phyloP scores from a whole-genome alignment of 768 basidiomycete species.

The Mycena kentingensis region DNA sequence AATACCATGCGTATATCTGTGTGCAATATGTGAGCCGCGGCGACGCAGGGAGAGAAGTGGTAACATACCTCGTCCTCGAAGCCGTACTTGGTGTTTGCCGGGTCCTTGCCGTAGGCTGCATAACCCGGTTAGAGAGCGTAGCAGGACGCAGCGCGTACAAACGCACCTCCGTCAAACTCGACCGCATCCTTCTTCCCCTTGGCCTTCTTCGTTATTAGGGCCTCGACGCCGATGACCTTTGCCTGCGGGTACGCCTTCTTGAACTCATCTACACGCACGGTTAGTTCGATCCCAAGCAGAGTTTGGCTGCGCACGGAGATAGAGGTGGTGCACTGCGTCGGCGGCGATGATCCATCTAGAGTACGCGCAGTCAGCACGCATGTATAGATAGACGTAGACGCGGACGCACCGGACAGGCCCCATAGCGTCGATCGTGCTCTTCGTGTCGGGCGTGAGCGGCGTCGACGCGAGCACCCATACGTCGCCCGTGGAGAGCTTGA shows the following conservation, averaged over 20 bases:
- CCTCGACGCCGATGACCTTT: slow-evolving; percentile 70
- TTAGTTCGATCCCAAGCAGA: slow-evolving; percentile 4
- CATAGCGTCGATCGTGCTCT: slow-evolving; percentile 57
- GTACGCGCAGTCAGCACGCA: not conserved
- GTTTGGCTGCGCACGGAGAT: slow-evolving; percentile 44
- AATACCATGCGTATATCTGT: slow-evolving; percentile 55
- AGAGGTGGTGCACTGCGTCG: slow-evolving; percentile 62
- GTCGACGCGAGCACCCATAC: slow-evolving; percentile 87
- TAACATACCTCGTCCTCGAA: slow-evolving; percentile 65
- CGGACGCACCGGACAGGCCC: slow-evolving; percentile 65
- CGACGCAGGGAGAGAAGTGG: not conserved
- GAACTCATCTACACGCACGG: slow-evolving; percentile 49
- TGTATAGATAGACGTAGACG: not conserved
- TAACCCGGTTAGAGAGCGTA: not conserved
- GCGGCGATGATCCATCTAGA: slow-evolving; percentile 59
- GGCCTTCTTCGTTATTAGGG: slow-evolving; percentile 47
- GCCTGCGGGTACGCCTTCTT: slow-evolving; percentile 72
- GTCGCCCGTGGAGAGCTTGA: slow-evolving; percentile 64
- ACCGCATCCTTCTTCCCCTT: slow-evolving; percentile 48
- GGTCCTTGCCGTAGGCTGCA: slow-evolving; percentile 63
- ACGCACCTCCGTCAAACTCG: slow-evolving; percentile 64
- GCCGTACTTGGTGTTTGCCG: slow-evolving; percentile 66
- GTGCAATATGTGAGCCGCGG: not conserved
- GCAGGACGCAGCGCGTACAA: not conserved
- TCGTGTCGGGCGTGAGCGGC: slow-evolving; percentile 66